phyloP scores from a whole-genome alignment of 2,329 filamentous ascomycete genomes.

The Geoglossum cookeanum region DNA sequence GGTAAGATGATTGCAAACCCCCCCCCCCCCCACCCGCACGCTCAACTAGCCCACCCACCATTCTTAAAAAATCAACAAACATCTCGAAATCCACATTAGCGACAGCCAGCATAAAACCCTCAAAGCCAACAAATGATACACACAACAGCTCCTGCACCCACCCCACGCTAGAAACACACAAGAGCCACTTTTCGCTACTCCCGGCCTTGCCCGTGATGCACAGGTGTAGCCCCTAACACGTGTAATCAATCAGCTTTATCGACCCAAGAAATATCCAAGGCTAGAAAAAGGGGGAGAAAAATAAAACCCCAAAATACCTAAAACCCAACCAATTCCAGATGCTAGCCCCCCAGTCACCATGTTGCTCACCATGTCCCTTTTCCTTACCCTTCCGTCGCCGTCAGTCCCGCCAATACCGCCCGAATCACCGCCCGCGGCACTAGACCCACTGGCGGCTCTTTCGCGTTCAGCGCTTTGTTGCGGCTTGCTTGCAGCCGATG shows the following conservation, averaged over 20 bases:
- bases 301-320: constrained; percentile 24
- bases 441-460: constrained; percentile 2
- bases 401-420: constrained; percentile 8
- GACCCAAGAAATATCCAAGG: neutral
- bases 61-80: too few species aligned
- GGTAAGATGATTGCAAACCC: too few species aligned
- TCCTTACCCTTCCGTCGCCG: constrained; percentile 22
- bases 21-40: too few species aligned
- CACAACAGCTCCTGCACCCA: too few species aligned
- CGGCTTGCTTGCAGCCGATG: constrained; percentile 5
- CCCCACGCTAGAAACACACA: neutral
- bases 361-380: constrained; percentile 38
- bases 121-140: too few species aligned
- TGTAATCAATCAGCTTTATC: neutral
- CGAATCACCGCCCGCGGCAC: constrained; percentile 7
- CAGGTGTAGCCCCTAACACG: constrained; percentile 1
- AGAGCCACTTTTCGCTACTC: neutral
- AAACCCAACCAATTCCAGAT: constrained; percentile 44
- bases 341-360: constrained; percentile 43
- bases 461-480: neutral
- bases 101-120: too few species aligned
- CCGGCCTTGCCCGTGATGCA: neutral
- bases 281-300: too few species aligned
- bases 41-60: too few species aligned
- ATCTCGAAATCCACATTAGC: too few species aligned